Percentiles rank a stretch among this genome's conserved stretches.
Evolutionary conservation across 2,329 filamentous ascomycete species (phyloP).

Genomic region (Hymenoscyphus fraxineus): DNA sequence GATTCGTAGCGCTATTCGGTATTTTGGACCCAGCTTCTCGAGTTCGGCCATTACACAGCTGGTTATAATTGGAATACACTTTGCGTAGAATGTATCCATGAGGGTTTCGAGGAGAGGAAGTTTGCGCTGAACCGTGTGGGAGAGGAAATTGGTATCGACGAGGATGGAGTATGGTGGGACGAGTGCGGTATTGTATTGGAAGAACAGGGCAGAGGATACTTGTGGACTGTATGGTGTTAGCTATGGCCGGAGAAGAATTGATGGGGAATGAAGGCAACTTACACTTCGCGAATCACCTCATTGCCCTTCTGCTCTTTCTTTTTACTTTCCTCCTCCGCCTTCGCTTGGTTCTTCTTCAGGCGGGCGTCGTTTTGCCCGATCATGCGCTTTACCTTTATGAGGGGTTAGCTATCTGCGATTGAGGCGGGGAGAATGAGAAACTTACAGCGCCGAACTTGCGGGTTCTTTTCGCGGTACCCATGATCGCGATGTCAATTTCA

Average conservation of each 20-base stretch:
- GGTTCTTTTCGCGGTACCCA: slow-evolving; percentile 87
- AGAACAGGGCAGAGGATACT: slow-evolving; percentile 80
- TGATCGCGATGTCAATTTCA: slow-evolving; percentile 17
- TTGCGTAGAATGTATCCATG: slow-evolving; percentile 92
- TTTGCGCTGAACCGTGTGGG: slow-evolving; percentile 87
- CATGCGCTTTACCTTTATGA: slow-evolving; percentile 63
- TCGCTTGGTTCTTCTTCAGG: slow-evolving; percentile 72
- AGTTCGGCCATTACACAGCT: slow-evolving; percentile 78
- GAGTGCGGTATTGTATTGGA: slow-evolving; percentile 81
- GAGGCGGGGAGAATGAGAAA: slow-evolving; percentile 24
- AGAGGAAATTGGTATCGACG: slow-evolving; percentile 87
- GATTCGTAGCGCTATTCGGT: slow-evolving; percentile 78
- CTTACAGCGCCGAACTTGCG: slow-evolving; percentile 78
- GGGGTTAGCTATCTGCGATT: slow-evolving; percentile 20
- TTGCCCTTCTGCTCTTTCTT: slow-evolving; percentile 57
- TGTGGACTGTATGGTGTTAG: slow-evolving; percentile 52
- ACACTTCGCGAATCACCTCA: slow-evolving; percentile 63
- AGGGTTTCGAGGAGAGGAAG: slow-evolving; percentile 81
- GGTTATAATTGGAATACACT: slow-evolving; percentile 85
- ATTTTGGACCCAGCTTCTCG: slow-evolving; percentile 85
- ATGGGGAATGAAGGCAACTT: slow-evolving; percentile 25
- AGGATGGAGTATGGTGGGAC: slow-evolving; percentile 73
- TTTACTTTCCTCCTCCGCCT: slow-evolving; percentile 57
- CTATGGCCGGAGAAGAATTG: slow-evolving; percentile 2
- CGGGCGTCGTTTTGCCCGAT: slow-evolving; percentile 78